Conservation (phyloP, 2,329 filamentous ascomycete species). For the Cryoendolithus antarcticus region DNA sequence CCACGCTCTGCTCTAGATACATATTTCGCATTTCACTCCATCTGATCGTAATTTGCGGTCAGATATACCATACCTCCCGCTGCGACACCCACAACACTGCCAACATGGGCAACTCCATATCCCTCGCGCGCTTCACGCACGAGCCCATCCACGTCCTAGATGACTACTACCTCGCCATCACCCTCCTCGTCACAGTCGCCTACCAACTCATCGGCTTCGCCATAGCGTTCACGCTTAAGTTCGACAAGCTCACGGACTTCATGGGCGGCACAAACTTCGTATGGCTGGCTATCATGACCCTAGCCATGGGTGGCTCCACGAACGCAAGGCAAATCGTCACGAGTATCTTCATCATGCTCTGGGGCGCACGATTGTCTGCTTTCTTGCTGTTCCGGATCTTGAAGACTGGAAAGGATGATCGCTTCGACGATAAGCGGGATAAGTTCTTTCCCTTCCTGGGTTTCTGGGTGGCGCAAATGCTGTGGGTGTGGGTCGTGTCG, state of each 20-base stretch:
- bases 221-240: conserved; percentile 53
- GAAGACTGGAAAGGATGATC: conserved; percentile 57
- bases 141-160: conserved; percentile 47
- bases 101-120: no score
- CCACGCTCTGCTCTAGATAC: no score
- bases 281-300: conserved; percentile 51
- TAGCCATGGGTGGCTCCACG: conserved; percentile 43
- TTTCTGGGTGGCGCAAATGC: conserved; percentile 59
- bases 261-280: conserved; percentile 59
- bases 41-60: no score
- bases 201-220: conserved; percentile 61
- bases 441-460: conserved; percentile 58
- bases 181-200: conserved; percentile 53
- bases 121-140: conserved; percentile 3
- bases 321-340: conserved; percentile 52
- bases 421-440: conserved; percentile 60
- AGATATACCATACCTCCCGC: no score
- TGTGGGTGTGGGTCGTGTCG: conserved; percentile 54
- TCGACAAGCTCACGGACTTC: conserved; percentile 63
- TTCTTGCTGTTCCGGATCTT: conserved; percentile 59
- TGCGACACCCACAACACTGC: no score
- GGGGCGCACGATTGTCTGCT: conserved; percentile 51
- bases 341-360: conserved; percentile 52
- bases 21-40: no score
- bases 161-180: conserved; percentile 58